These are phyloP conservation scores for Populus hybrid DNA, from an alignment of 441 rosid genomes.

Conservation along the genomic window DNA sequence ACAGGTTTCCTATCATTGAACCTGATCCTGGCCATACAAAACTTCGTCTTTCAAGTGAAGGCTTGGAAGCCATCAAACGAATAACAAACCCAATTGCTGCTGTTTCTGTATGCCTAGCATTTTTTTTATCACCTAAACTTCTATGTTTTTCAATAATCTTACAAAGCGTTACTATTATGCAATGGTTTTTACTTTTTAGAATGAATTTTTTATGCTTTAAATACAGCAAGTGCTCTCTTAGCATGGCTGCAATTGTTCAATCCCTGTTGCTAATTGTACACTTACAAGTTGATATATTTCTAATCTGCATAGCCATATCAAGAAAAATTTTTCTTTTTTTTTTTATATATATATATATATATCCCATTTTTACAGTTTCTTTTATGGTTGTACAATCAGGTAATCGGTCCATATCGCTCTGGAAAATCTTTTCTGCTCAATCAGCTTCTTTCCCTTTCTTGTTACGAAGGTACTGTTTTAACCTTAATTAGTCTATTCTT, in stretches of 20 bases:
- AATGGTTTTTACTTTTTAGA: background rate
- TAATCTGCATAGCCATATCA: slow-evolving; percentile 10
- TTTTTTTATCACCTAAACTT: background rate
- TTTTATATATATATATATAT: background rate
- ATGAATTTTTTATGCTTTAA: background rate
- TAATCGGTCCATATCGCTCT: slow-evolving; percentile 98
- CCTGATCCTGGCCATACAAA: slow-evolving; percentile 98
- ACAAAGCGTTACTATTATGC: background rate
- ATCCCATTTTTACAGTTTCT: slow-evolving; percentile 15
- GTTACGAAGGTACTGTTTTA: too few relatives aligned
- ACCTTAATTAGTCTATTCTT: too few relatives aligned
- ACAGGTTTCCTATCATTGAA: slow-evolving; percentile 89
- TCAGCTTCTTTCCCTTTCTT: too few relatives aligned
- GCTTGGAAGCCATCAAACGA: slow-evolving; percentile 82
- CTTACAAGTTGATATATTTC: background rate
- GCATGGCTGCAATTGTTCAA: background rate
- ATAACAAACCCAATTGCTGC: slow-evolving; percentile 88
- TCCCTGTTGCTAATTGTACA: background rate
- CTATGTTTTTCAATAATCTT: background rate
- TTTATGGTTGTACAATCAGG: slow-evolving; percentile 52
- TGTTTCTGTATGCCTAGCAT: slow-evolving; percentile 67
- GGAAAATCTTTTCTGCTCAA: too few relatives aligned
- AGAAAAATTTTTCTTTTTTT: background rate
- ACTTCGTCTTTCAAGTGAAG: slow-evolving; percentile 89
- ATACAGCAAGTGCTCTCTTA: background rate